Conservation (phyloP, 116 monocot species). For the Cymodocea nodosa region DNA sequence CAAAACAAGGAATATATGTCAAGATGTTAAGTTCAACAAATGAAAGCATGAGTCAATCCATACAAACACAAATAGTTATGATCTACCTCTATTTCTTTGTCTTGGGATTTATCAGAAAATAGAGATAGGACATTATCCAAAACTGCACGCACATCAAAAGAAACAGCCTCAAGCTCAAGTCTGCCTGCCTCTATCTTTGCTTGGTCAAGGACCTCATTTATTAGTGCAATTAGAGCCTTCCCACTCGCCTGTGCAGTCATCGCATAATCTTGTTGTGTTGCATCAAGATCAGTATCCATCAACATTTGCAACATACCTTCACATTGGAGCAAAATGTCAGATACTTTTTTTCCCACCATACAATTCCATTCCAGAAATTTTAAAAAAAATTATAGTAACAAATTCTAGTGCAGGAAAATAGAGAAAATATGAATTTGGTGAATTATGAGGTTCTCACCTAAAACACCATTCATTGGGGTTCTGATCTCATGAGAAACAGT, state of each 20-base stretch:
- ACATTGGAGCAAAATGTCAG: constrained; percentile 5
- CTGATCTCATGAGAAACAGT: constrained; percentile 93
- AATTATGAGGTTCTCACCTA: constrained; percentile 26
- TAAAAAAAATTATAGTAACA: neutral
- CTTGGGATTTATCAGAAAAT: constrained; percentile 72
- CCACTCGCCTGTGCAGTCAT: constrained; percentile 86
- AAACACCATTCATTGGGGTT: constrained; percentile 93
- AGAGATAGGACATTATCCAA: constrained; percentile 67
- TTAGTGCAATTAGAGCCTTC: constrained; percentile 57
- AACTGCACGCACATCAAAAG: constrained; percentile 65
- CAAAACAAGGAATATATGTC: constrained; percentile 7
- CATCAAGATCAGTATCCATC: constrained; percentile 76
- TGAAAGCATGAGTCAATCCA: neutral
- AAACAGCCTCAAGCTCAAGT: constrained; percentile 77
- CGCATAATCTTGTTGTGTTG: constrained; percentile 81
- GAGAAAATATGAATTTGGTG: neutral
- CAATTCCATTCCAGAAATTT: too few relatives aligned
- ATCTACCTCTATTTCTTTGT: constrained; percentile 74
- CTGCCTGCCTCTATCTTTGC: constrained; percentile 89
- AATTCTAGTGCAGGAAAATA: neutral
- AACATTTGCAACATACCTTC: constrained; percentile 92
- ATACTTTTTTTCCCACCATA: neutral
- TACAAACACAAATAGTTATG: neutral
- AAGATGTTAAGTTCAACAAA: constrained; percentile 1
- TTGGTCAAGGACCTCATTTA: constrained; percentile 91